Percentiles rank a stretch among this genome's conserved stretches.
Conservation (phyloP, 1,284 basidiomycete genomes). For the Naganishia liquefaciens region DNA sequence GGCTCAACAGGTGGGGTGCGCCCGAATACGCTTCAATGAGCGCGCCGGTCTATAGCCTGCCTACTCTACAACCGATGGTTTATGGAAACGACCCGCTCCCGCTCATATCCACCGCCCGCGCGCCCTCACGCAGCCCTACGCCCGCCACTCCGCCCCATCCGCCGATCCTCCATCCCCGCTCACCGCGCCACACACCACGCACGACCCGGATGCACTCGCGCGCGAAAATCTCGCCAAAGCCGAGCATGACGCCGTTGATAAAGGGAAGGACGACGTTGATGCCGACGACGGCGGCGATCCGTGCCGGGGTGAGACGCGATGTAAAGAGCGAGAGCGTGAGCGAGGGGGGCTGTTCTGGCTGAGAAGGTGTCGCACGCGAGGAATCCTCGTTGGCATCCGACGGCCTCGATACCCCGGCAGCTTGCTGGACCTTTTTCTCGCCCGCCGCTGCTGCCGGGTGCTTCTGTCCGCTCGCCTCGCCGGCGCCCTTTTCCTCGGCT, state of each 20-base stretch:
- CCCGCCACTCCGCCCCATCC: slow-evolving; percentile 12
- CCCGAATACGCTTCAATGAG: not conserved
- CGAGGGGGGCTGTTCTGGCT: slow-evolving; percentile 53
- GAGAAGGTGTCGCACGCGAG: not conserved
- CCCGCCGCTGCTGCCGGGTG: slow-evolving; percentile 20
- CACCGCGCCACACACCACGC: slow-evolving; percentile 53
- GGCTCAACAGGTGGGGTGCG: not conserved
- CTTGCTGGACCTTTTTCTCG: not conserved
- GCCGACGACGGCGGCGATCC: slow-evolving; percentile 76
- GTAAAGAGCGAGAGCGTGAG: slow-evolving; percentile 78
- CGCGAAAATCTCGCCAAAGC: slow-evolving; percentile 96
- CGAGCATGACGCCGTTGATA: slow-evolving; percentile 96
- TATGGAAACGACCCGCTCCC: slow-evolving; percentile 24
- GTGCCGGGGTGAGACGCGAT: slow-evolving; percentile 74
- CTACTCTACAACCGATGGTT: not conserved
- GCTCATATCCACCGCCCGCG: slow-evolving; percentile 19
- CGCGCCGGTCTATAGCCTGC: no score
- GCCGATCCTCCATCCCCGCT: slow-evolving; percentile 36
- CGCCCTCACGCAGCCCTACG: slow-evolving; percentile 17
- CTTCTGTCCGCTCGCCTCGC: slow-evolving; percentile 4
- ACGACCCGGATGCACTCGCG: slow-evolving; percentile 76
- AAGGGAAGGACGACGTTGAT: slow-evolving; percentile 94
- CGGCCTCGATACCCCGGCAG: slow-evolving; percentile 1
- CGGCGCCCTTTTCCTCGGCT: slow-evolving; percentile 28
- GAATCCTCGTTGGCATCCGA: not conserved